Conservation (phyloP, 2,329 filamentous ascomycete species). For the Cladosporium sp. region DNA sequence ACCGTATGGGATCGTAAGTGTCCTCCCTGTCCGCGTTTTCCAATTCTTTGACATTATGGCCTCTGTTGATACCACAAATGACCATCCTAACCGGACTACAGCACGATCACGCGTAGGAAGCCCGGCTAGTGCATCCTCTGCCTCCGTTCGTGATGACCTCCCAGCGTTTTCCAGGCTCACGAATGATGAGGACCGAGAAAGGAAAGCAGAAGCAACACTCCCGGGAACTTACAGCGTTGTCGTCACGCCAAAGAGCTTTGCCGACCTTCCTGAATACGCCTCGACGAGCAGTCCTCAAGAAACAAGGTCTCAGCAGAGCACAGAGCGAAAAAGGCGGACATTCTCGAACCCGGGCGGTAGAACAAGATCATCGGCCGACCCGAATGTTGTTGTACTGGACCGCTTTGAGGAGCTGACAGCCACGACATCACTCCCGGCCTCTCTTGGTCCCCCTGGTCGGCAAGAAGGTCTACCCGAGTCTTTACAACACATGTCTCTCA, state of each 20-base stretch:
- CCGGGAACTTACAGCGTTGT: constrained; percentile 53
- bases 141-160: constrained; percentile 36
- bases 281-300: neutral
- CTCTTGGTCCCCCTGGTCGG: constrained; percentile 3
- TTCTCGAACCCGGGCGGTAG: neutral
- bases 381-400: constrained; percentile 46
- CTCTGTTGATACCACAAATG: neutral
- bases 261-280: constrained; percentile 46
- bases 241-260: constrained; percentile 50
- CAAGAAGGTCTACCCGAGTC: constrained; percentile 18
- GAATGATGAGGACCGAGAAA: constrained; percentile 53
- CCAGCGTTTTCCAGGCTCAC: constrained; percentile 49
- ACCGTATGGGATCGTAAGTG: constrained; percentile 52
- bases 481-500: constrained; percentile 20
- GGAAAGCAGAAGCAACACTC: constrained; percentile 45
- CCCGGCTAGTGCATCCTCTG: neutral
- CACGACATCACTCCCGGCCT: constrained; percentile 7
- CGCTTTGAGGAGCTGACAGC: constrained; percentile 42
- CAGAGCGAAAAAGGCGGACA: constrained; percentile 5
- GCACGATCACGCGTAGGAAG: constrained; percentile 3
- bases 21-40: neutral
- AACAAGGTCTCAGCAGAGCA: neutral
- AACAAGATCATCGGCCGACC: constrained; percentile 28
- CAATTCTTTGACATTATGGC: neutral
- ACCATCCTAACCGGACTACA: neutral